Conservation (phyloP, 2,329 filamentous ascomycete genomes). For the Clarireedia monteithiana region DNA sequence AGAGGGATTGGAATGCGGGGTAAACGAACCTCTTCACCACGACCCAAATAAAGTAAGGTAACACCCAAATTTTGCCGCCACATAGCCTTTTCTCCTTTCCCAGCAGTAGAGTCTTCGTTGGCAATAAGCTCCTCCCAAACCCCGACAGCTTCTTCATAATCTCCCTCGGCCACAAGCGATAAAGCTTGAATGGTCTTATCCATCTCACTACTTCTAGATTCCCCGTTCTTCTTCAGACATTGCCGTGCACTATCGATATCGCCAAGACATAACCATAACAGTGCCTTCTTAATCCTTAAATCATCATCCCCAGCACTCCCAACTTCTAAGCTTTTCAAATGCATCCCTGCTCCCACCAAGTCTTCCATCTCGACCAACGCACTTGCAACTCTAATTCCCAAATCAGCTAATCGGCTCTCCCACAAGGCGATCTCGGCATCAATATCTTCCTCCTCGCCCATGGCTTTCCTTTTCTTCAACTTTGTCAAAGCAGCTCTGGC, state of each 20-base stretch:
- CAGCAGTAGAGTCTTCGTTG: not conserved
- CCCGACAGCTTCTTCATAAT: constrained; percentile 55
- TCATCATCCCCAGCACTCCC: constrained; percentile 32
- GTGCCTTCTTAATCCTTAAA: constrained; percentile 40
- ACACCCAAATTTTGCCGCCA: constrained; percentile 77
- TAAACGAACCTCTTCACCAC: constrained; percentile 56
- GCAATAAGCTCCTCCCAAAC: constrained; percentile 50
- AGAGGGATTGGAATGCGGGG: not conserved
- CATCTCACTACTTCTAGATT: constrained; percentile 14
- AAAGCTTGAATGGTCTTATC: constrained; percentile 56
- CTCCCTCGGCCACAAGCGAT: constrained; percentile 69
- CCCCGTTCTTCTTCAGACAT: constrained; percentile 35
- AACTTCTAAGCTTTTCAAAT: constrained; percentile 52
- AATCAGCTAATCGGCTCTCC: constrained; percentile 63
- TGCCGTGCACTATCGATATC: constrained; percentile 60
- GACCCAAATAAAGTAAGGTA: constrained; percentile 73
- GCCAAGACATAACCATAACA: constrained; percentile 73
- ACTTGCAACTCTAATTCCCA: constrained; percentile 60
- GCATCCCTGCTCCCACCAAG: constrained; percentile 66
- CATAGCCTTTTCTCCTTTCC: constrained; percentile 52
- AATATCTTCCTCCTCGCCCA: not conserved
- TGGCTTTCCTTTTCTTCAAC: constrained; percentile 30
- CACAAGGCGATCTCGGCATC: constrained; percentile 50
- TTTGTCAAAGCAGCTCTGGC: constrained; percentile 54
- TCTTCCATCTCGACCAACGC: constrained; percentile 84